Percentiles rank a stretch among this genome's conserved stretches.
phyloP scores from a whole-genome alignment of 2,329 filamentous ascomycete species.

The Pseudocercospora fijiensis region DNA sequence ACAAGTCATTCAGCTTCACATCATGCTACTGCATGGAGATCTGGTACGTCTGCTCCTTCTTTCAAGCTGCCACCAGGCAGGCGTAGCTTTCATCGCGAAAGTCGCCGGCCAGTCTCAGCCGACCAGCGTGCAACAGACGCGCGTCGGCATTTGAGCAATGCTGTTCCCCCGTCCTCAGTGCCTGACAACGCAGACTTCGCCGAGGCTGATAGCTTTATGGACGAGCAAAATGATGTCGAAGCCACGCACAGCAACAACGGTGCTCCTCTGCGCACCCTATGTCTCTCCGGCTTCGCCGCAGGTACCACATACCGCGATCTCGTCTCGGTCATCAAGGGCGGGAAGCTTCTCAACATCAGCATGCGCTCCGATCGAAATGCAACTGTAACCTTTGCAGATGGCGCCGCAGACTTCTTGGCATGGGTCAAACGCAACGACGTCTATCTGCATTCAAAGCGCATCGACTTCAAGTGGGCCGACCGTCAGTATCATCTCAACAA shows the following conservation, averaged over 20 bases:
- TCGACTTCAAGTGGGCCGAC: slow-evolving; percentile 68
- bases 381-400: slow-evolving; percentile 68
- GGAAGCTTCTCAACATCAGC: slow-evolving; percentile 67
- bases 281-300: slow-evolving; percentile 62
- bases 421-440: slow-evolving; percentile 65
- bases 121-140: slow-evolving; percentile 12
- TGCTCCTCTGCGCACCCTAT: slow-evolving; percentile 53
- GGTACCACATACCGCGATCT: slow-evolving; percentile 66
- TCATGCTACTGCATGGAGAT: slow-evolving; percentile 16
- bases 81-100: slow-evolving; percentile 15
- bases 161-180: slow-evolving; percentile 21
- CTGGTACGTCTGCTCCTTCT: slow-evolving; percentile 13
- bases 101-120: neutral
- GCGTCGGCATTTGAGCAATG: slow-evolving; percentile 26
- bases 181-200: slow-evolving; percentile 28
- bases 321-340: slow-evolving; percentile 64
- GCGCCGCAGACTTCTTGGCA: slow-evolving; percentile 62
- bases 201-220: slow-evolving; percentile 25
- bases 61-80: slow-evolving; percentile 20
- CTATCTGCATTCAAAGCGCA: slow-evolving; percentile 67
- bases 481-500: slow-evolving; percentile 65
- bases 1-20: slow-evolving; percentile 1
- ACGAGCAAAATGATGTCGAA: slow-evolving; percentile 15
- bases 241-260: slow-evolving; percentile 5
- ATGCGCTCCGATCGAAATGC: slow-evolving; percentile 62